Evolutionary conservation across 2,329 filamentous ascomycete genomes (phyloP).

Genomic region (Aspergillus ruber): DNA sequence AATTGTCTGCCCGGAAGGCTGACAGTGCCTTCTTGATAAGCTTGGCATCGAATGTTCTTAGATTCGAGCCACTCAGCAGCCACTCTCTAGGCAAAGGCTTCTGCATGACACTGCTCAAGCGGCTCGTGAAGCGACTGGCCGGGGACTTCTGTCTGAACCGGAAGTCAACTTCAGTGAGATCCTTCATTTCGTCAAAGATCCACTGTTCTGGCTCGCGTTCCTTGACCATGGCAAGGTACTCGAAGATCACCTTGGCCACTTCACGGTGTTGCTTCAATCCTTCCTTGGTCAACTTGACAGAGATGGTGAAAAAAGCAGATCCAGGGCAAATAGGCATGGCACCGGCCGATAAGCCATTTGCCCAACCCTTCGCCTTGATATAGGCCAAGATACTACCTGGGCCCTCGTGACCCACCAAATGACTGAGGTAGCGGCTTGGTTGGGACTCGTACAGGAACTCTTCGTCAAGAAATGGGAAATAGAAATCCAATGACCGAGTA

Average conservation of each 20-base stretch:
- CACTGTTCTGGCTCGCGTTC: conserved; percentile 78
- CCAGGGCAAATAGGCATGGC: conserved; percentile 71
- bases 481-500: conserved; percentile 68
- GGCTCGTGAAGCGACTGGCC: conserved; percentile 82
- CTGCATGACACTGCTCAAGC: conserved; percentile 82
- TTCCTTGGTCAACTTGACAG: conserved; percentile 75
- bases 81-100: conserved; percentile 78
- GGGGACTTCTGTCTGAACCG: conserved; percentile 90
- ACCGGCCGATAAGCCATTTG: conserved; percentile 73
- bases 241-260: conserved; percentile 76
- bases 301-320: conserved; percentile 71
- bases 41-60: conserved; percentile 74
- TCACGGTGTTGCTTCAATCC: conserved; percentile 76
- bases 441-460: conserved; percentile 72
- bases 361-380: conserved; percentile 85
- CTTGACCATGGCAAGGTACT: conserved; percentile 81
- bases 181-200: conserved; percentile 90
- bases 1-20: conserved; percentile 78
- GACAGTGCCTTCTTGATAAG: conserved; percentile 67
- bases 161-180: conserved; percentile 87
- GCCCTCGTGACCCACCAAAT: conserved; percentile 86
- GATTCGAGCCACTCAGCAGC: conserved; percentile 73
- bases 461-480: conserved; percentile 81
- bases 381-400: conserved; percentile 88
- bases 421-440: conserved; percentile 77